These are phyloP conservation scores for Moesziomyces sp. DNA, from an alignment of 1,284 basidiomycete species.

Conservation along the genomic window DNA sequence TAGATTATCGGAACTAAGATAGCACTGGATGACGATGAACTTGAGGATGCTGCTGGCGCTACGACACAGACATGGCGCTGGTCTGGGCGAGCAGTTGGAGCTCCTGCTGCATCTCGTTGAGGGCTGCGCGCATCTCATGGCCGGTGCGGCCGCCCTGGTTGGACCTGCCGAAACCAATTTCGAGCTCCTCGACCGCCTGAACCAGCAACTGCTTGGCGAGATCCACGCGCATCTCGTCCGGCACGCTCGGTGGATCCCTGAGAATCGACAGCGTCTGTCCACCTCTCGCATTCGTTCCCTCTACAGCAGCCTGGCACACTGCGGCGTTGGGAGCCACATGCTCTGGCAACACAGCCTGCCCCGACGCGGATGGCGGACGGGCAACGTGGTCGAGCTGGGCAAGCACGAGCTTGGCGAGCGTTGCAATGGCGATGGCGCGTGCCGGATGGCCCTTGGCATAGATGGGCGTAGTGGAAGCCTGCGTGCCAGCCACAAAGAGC, in stretches of 20 bases:
- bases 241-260: slow-evolving; percentile 20
- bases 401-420: slow-evolving; percentile 81
- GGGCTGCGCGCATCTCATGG: slow-evolving; percentile 19
- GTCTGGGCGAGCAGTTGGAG: slow-evolving; percentile 28
- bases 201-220: slow-evolving; percentile 42
- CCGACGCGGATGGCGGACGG: background rate
- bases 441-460: slow-evolving; percentile 80
- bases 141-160: slow-evolving; percentile 38
- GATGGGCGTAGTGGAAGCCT: slow-evolving; percentile 67
- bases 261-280: slow-evolving; percentile 31
- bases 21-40: too few relatives aligned
- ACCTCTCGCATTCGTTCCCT: slow-evolving; percentile 11
- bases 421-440: slow-evolving; percentile 79
- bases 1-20: too few relatives aligned
- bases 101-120: slow-evolving; percentile 37
- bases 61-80: slow-evolving; percentile 26
- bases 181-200: slow-evolving; percentile 51
- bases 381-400: slow-evolving; percentile 73
- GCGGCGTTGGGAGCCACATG: background rate
- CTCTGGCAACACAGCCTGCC: background rate
- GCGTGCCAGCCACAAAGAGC: slow-evolving; percentile 74
- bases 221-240: slow-evolving; percentile 29
- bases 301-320: slow-evolving; percentile 21
- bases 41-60: background rate
- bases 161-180: slow-evolving; percentile 46